Base-by-base conservation (phyloP, 2,329 filamentous ascomycete species). In the Orbilia oligospora region DNA sequence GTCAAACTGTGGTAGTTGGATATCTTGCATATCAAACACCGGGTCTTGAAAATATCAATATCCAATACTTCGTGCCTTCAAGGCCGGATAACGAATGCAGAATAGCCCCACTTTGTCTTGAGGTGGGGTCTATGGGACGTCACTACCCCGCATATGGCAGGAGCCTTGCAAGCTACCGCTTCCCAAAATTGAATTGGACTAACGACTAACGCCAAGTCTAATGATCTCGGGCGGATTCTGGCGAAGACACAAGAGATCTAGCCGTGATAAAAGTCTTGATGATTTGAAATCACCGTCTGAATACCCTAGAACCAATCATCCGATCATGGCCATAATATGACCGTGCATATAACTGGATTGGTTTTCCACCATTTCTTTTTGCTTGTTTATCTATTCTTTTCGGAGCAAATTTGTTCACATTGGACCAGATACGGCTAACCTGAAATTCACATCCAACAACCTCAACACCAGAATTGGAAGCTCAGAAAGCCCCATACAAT, bases 61-160 rank as follows among this genome's bases (percentile, higher is more conserved):
- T 49, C 67, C 44, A 53, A 63, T 51, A 48, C 27, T 55, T 51
- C 49, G 27, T 30, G 49, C 53, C 36, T 58, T 49, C 30, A 16
- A n/a, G 27, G 48, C 56, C 27, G 20, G 58, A 55, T 55, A 44
- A 63, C 46, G 14, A 33, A 30, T 44, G 65, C 48, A 20, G 44
- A 9, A 53, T 41, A 2, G 51, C 65, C 36, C 48, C 65, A 30
- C 51, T 55, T 68, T 61, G 20, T 63, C 56, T 38, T 20, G 56
- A 46, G 24, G 49, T 53, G 63, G 63, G 61, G 71, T 27, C 14
- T 16, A 48, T 44, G 49, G 12, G 18, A 22, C 33, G 44, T 55
- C 49, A 51, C 71, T 76, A 76, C 72, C 72, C 72, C 72, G 58
- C 66, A 67, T 71, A 70, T 38, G 48, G 72, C 72, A 76, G 72